These are phyloP conservation scores for Pythium oligandrum DNA, from an alignment of 352 stramenopile species.

Conservation along the genomic window DNA sequence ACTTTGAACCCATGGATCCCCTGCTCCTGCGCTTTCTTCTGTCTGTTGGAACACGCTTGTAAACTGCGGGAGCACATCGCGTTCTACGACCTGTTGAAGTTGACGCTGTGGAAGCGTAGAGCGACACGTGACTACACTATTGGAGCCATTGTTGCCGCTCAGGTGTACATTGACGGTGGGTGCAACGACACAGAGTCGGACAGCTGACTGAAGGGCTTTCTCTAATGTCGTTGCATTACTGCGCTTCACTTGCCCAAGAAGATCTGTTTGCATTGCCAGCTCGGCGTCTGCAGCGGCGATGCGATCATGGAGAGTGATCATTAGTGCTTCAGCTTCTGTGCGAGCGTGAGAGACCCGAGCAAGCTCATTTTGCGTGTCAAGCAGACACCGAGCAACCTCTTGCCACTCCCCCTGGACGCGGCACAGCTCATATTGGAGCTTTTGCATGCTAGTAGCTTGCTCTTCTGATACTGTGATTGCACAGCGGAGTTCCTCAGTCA, in stretches of 20 bases:
- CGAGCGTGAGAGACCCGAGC: too few relatives aligned
- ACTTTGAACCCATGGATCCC: slow-evolving; percentile 57
- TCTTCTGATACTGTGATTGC: too few relatives aligned
- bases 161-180: slow-evolving; percentile 81
- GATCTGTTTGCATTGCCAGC: slow-evolving; percentile 6
- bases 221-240: slow-evolving; percentile 28
- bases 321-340: too few relatives aligned
- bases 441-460: too few relatives aligned
- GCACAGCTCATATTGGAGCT: too few relatives aligned
- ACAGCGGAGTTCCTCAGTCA: too few relatives aligned
- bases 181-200: slow-evolving; percentile 76
- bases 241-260: slow-evolving; percentile 24
- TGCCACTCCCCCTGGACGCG: too few relatives aligned
- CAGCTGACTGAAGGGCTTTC: slow-evolving; percentile 32
- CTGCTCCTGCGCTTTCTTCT: slow-evolving; percentile 19
- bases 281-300: slow-evolving; percentile 14
- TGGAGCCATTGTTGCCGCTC: slow-evolving; percentile 17
- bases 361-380: too few relatives aligned
- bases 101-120: slow-evolving; percentile 25
- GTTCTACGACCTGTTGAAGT: slow-evolving; percentile 58
- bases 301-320: background rate
- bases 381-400: too few relatives aligned
- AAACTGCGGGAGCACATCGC: slow-evolving; percentile 59
- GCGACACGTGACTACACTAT: slow-evolving; percentile 19
- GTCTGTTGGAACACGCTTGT: slow-evolving; percentile 42